A percentile compares a stretch with the other conserved stretches of the same genome.
These are phyloP conservation scores for Lichtheimia ramosa DNA, from an alignment of 371 early-diverging fungal species.

Conservation along the genomic window DNA sequence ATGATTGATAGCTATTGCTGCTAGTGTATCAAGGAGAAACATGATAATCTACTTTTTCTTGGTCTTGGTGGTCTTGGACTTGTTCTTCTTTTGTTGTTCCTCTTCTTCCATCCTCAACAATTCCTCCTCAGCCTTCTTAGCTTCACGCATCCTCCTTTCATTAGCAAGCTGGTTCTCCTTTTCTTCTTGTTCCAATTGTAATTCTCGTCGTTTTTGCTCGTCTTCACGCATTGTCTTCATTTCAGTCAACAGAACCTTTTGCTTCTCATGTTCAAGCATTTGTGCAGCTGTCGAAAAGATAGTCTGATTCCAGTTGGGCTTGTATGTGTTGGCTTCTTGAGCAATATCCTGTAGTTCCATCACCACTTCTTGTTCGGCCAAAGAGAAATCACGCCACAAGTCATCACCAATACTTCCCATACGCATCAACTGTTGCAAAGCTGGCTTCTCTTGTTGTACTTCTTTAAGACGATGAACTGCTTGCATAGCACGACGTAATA, in stretches of 20 bases:
- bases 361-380: constrained; percentile 84
- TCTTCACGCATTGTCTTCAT: constrained; percentile 49
- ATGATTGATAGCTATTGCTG: too few relatives aligned
- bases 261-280: constrained; percentile 66
- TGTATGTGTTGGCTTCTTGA: constrained; percentile 81
- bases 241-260: constrained; percentile 45
- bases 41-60: constrained; percentile 5
- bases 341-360: constrained; percentile 80
- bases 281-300: constrained; percentile 86
- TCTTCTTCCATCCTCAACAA: constrained; percentile 21
- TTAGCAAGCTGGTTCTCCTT: constrained; percentile 1
- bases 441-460: constrained; percentile 81
- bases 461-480: constrained; percentile 77
- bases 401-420: constrained; percentile 88
- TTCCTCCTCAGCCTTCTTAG: constrained; percentile 24
- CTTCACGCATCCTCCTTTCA: constrained; percentile 22
- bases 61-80: constrained; percentile 1
- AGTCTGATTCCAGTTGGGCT: constrained; percentile 83
- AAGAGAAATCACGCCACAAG: constrained; percentile 74
- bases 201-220: constrained; percentile 34
- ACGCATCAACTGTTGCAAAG: constrained; percentile 75
- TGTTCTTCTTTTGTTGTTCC: constrained; percentile 11
- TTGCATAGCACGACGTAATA: constrained; percentile 84
- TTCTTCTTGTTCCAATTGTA: constrained; percentile 5
- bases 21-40: too few relatives aligned